Evolutionary conservation across 164 flowering plant genomes (phyloP), one percentile per base, ranked within the genome.

Genomic region (Warburgia ugandensis): DNA sequence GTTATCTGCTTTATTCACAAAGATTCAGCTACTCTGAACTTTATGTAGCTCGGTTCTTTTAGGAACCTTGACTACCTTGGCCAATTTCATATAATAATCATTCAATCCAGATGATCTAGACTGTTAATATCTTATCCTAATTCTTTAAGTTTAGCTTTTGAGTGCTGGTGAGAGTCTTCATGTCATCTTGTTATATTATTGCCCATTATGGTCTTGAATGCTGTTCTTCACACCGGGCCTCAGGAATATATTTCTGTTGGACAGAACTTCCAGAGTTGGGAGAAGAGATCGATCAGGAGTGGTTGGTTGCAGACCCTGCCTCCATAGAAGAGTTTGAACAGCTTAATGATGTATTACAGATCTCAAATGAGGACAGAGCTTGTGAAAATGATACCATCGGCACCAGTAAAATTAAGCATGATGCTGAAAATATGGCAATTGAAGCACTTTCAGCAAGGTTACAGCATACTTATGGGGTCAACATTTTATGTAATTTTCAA

Each of bases 401-500:
- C 23, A 40, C 14, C 4, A 35, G 48, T 50, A 69, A 63, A 55
- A 45, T 40, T 41, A 73, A 42, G 55, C 66, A 63, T 54, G 83
- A 77, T 59, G 88, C 71, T 25, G 83, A 72, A 60, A 73, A 71
- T 14, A 1, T 63, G 52, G 90, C 82, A 9, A 55, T 80, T 47
- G 45, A 67, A 64, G 71, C 76, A 36, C 91, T 90, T 58, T 86
- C 88, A 4, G 43, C 27, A 40, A 90, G 95, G 95, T 88, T 62
- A n/a, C 46, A 22, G 19, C 17, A 17, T 48, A 21, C 11, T 16
- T 25, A 48, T 12, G 21, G 6, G 22, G 20, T 37, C 42, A 14
- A 2, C 9, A 19, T 42, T 1, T n/a, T n/a, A n/a, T 3, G 10
- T 26, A 32, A 17, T 3, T 20, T 44, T 19, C 40, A 4, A 45